Conservation (phyloP, 2,329 filamentous ascomycete genomes). For the Celoporthe dispersa region DNA sequence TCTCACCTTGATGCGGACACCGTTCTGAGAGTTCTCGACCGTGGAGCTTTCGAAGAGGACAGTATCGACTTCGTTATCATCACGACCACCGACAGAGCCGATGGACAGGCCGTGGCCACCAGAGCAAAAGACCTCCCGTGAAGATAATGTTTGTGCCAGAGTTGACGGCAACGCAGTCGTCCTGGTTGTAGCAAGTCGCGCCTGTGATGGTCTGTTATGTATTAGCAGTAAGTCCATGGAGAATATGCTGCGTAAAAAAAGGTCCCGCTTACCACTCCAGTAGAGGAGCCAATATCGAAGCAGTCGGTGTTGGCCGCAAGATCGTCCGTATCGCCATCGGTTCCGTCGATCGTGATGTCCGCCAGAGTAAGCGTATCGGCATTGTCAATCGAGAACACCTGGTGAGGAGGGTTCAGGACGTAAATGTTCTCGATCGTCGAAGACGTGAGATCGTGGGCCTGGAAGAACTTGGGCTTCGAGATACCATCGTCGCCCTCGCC, state of each 20-base stretch:
- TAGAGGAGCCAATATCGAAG: slow-evolving; percentile 53
- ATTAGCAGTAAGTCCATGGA: not conserved
- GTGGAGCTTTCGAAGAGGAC: slow-evolving; percentile 52
- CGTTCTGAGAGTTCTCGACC: slow-evolving; percentile 57
- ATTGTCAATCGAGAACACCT: slow-evolving; percentile 52
- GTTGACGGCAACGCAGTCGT: slow-evolving; percentile 63
- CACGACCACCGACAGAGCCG: slow-evolving; percentile 59
- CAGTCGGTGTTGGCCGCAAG: slow-evolving; percentile 57
- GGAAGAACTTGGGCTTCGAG: slow-evolving; percentile 29
- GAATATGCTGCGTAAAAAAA: no score
- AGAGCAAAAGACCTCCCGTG: slow-evolving; percentile 46
- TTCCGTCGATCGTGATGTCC: slow-evolving; percentile 60
- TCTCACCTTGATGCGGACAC: slow-evolving; percentile 32
- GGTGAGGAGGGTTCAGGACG: slow-evolving; percentile 59
- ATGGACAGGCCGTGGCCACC: slow-evolving; percentile 61
- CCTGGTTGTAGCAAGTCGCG: slow-evolving; percentile 60
- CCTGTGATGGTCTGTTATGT: slow-evolving; percentile 47
- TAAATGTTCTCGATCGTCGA: slow-evolving; percentile 37
- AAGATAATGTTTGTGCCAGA: slow-evolving; percentile 50
- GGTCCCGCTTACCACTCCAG: slow-evolving; percentile 38
- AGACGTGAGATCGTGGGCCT: slow-evolving; percentile 41
- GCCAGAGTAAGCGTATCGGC: slow-evolving; percentile 49
- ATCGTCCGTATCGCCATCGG: slow-evolving; percentile 45
- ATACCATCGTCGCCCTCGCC: slow-evolving; percentile 40
- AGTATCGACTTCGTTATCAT: slow-evolving; percentile 55